Percentiles rank a stretch among this genome's conserved stretches.
Evolutionary conservation across 2,329 filamentous ascomycete species (phyloP).

Genomic region (Metarhizium robertsii): DNA sequence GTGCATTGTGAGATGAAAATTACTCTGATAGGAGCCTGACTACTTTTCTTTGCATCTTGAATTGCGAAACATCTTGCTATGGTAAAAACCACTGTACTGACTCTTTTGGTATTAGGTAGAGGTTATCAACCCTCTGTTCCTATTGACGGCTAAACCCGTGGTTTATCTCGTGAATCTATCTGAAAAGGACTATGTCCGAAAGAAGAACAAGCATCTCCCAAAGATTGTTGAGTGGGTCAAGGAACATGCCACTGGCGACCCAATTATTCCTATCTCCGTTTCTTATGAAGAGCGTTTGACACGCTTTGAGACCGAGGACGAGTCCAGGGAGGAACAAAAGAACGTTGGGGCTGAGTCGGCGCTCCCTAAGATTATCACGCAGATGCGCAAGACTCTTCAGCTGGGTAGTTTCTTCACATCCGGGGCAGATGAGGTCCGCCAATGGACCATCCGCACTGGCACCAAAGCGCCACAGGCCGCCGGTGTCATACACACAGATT

Average conservation of each 20-base stretch:
- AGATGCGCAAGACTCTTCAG: constrained; percentile 88
- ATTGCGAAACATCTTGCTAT: constrained; percentile 7
- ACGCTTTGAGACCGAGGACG: constrained; percentile 66
- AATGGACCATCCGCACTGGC: constrained; percentile 95
- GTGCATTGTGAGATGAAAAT: constrained; percentile 80
- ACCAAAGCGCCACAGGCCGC: constrained; percentile 97
- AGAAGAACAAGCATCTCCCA: constrained; percentile 98
- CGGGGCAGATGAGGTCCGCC: constrained; percentile 88
- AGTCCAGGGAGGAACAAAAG: constrained; percentile 79
- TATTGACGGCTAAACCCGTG: constrained; percentile 92
- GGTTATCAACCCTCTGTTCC: constrained; percentile 91
- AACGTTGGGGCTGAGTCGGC: constrained; percentile 77
- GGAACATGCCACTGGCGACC: constrained; percentile 75
- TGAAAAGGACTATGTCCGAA: constrained; percentile 92
- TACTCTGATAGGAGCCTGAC: constrained; percentile 48
- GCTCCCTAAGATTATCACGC: constrained; percentile 81
- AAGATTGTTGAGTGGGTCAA: constrained; percentile 96
- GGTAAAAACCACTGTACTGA: constrained; percentile 12
- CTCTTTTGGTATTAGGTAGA: constrained; percentile 58
- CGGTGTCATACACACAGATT: constrained; percentile 96
- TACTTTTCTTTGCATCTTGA: constrained; percentile 3
- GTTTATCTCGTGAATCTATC: constrained; percentile 96
- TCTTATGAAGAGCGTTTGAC: constrained; percentile 88
- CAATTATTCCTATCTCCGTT: constrained; percentile 88
- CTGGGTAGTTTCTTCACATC: constrained; percentile 96